Evolutionary conservation across 2,329 filamentous ascomycete genomes (phyloP), one percentile per base, ranked within the genome.

Genomic region (Scedosporium apiospermum): DNA sequence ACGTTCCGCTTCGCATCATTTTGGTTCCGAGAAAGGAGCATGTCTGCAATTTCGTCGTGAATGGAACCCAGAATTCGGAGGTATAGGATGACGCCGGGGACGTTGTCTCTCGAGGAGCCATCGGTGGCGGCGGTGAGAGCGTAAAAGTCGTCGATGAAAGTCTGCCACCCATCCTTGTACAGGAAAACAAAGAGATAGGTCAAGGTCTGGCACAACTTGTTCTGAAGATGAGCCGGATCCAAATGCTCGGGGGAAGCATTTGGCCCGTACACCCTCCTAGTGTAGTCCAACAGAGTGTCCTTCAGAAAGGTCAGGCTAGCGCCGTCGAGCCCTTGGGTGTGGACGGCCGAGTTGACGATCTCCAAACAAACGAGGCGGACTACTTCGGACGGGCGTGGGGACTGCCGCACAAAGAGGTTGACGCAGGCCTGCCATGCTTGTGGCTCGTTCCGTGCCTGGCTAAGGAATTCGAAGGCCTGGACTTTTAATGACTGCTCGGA

Each of bases 11-110:
- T 93, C 67, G 89, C 85, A 71, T 98, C 92, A 63, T 84, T 84
- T 55, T 83, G 85, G 60, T 91, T 87, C 46, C 93, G 86, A 58
- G 88, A 86, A 61, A 98, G 83, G 66, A 98, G 82, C 68, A 95
- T 87, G 76, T 99, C 95, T 66, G 93, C 95, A 70, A 99, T 97
- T 75, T 99, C 95, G 69, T 99, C 95, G 71, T 99, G 95, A 57
- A 99, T 88, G 41, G 93, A 95, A 67, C 88, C 85, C 57, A 98
- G 82, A 66, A 97, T 86, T 60, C 93, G 89, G 62, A 99, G 83
- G 76, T 97, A 98, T 68, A 99, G 85, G 41, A 93, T 79, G 58
- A 95, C 89, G 3, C 91, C 93, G 1, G 82, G 73, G 44, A 86
- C 76, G 71, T 96, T 96, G 71, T 91, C 86, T 66, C 80, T 83